Conservation (phyloP, 306 rosid genomes). For the Luffa acutangula region DNA sequence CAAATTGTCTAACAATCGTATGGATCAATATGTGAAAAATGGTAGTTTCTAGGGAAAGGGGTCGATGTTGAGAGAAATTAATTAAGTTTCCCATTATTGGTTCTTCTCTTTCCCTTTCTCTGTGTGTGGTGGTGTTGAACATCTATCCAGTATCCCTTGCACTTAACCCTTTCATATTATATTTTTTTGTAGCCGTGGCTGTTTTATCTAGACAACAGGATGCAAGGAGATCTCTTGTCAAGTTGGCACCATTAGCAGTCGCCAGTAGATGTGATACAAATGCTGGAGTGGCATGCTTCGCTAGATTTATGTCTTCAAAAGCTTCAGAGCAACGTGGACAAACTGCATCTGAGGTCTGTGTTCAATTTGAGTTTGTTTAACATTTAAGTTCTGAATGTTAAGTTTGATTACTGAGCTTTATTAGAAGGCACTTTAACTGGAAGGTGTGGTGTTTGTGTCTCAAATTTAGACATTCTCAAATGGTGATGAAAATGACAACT, state of each 20-base stretch:
- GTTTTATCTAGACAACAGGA: conserved; percentile 20
- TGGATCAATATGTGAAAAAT: neutral
- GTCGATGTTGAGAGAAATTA: neutral
- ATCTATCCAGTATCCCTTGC: neutral
- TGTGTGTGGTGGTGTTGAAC: neutral
- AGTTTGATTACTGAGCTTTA: neutral
- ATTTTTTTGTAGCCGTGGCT: conserved; percentile 22
- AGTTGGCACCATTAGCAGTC: conserved; percentile 13
- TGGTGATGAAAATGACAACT: neutral
- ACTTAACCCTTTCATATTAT: neutral
- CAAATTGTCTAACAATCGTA: neutral
- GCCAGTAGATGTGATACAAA: conserved; percentile 23
- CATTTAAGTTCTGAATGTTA: neutral
- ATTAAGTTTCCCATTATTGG: neutral
- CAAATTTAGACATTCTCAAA: neutral
- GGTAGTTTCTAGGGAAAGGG: conserved; percentile 1
- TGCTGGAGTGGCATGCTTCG: conserved; percentile 13
- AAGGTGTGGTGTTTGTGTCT: neutral
- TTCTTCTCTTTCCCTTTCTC: neutral
- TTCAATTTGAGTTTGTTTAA: conserved; percentile 6
- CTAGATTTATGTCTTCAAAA: conserved; percentile 44
- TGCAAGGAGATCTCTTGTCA: conserved; percentile 4
- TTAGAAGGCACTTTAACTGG: neutral
- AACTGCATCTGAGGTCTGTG: conserved; percentile 30
- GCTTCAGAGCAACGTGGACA: conserved; percentile 31